Conservation (phyloP, 169 alveolate genomes). For the Plasmodium sp. region DNA sequence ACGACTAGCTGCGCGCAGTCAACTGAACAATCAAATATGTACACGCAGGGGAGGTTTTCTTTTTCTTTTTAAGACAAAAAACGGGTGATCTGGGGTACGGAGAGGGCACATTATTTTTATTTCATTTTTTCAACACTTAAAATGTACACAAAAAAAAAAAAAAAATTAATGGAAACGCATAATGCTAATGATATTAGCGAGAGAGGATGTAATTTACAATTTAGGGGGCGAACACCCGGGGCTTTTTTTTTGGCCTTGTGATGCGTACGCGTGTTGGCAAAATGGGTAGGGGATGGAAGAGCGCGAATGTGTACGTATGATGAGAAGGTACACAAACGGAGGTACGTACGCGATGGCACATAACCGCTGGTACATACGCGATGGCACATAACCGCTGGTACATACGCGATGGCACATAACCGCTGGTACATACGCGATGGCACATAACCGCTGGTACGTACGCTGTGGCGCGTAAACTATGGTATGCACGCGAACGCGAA, state of each 20-base stretch:
- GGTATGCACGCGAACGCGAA: neutral
- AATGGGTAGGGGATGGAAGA: neutral
- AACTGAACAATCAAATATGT: neutral
- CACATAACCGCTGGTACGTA: neutral
- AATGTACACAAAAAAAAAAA: slow-evolving; percentile 14
- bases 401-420: neutral
- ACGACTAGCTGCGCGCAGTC: neutral
- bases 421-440: no score
- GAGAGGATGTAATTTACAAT: neutral
- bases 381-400: neutral
- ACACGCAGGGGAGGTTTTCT: neutral
- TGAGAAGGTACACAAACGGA: neutral
- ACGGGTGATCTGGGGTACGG: neutral
- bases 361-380: neutral
- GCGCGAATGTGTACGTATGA: neutral
- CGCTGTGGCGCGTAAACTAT: neutral
- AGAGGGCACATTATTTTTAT: neutral
- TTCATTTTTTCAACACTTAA: slow-evolving; percentile 11
- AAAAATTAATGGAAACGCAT: neutral
- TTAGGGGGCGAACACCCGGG: neutral
- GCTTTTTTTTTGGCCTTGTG: neutral
- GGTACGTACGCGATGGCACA: neutral
- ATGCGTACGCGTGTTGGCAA: neutral
- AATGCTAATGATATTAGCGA: neutral
- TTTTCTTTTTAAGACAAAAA: neutral